Percentiles rank a stretch among this genome's conserved stretches.
Conservation (phyloP, 192 early-diverging fungal genomes). For the Podila clonocystis region DNA sequence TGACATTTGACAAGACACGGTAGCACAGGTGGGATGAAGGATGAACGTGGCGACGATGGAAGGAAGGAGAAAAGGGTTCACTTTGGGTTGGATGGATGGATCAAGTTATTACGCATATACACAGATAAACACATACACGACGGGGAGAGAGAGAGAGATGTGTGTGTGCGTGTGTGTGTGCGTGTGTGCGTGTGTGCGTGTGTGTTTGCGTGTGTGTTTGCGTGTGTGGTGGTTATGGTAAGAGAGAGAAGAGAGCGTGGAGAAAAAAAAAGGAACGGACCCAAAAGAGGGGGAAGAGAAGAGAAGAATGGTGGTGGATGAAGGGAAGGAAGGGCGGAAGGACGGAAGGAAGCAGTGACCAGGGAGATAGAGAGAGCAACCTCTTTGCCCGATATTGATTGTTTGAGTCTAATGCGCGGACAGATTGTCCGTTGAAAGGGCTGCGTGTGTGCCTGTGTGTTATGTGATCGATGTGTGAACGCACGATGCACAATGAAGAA, state of each 20-base stretch:
- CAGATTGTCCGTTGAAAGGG: background rate
- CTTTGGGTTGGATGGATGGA: too few relatives aligned
- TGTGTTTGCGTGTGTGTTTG: background rate
- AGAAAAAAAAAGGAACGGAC: slow-evolving; percentile 1
- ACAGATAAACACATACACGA: background rate
- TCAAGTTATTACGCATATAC: background rate
- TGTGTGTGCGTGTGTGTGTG: background rate
- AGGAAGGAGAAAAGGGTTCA: too few relatives aligned
- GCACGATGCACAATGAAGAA: too few relatives aligned
- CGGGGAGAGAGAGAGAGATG: background rate
- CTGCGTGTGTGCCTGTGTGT: background rate
- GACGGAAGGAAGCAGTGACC: background rate
- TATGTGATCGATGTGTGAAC: too few relatives aligned
- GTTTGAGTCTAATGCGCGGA: background rate
- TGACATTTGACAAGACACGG: too few relatives aligned
- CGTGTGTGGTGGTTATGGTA: background rate
- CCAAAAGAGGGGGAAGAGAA: background rate
- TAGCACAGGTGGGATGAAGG: too few relatives aligned
- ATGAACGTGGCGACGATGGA: too few relatives aligned
- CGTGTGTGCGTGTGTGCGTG: too few relatives aligned
- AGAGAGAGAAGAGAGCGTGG: slow-evolving; percentile 6
- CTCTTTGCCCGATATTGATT: too few relatives aligned
- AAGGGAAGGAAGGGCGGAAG: background rate
- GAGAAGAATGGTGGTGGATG: background rate
- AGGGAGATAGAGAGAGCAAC: slow-evolving; percentile 1